These are phyloP conservation scores for Isoetes engelmannii DNA, from an alignment of 83 land plant species.

Conservation along the genomic window DNA sequence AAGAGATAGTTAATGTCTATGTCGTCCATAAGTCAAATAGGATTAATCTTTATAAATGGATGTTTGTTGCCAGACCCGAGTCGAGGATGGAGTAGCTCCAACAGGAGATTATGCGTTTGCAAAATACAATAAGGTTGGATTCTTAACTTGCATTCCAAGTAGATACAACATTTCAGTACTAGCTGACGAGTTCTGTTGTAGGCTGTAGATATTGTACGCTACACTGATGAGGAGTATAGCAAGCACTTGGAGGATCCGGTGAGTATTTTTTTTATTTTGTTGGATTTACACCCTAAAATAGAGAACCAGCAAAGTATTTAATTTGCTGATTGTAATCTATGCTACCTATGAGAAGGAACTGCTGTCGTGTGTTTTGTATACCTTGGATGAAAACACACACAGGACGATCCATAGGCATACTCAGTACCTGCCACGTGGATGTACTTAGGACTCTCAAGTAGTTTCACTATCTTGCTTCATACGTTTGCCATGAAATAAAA, in stretches of 20 bases:
- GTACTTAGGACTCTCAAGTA: too few species aligned
- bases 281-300: too few species aligned
- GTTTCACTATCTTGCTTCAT: too few species aligned
- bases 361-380: too few species aligned
- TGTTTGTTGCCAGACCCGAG: constrained; percentile 57
- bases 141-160: neutral
- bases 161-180: neutral
- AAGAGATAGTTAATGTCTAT: neutral
- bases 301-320: too few species aligned
- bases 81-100: constrained; percentile 75
- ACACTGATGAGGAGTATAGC: constrained; percentile 94
- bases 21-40: neutral
- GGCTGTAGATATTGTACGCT: constrained; percentile 71
- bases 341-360: too few species aligned
- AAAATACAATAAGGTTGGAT: constrained; percentile 78
- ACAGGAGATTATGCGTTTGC: constrained; percentile 94
- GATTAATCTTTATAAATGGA: neutral
- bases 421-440: too few species aligned
- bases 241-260: constrained; percentile 73
- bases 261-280: neutral
- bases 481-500: too few species aligned
- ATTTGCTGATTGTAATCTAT: too few species aligned
- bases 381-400: too few species aligned
- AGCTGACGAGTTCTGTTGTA: constrained; percentile 31
- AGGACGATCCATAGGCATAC: too few species aligned